phyloP scores from a whole-genome alignment of 2,329 filamentous ascomycete genomes.

The Metarhizium sp. region DNA sequence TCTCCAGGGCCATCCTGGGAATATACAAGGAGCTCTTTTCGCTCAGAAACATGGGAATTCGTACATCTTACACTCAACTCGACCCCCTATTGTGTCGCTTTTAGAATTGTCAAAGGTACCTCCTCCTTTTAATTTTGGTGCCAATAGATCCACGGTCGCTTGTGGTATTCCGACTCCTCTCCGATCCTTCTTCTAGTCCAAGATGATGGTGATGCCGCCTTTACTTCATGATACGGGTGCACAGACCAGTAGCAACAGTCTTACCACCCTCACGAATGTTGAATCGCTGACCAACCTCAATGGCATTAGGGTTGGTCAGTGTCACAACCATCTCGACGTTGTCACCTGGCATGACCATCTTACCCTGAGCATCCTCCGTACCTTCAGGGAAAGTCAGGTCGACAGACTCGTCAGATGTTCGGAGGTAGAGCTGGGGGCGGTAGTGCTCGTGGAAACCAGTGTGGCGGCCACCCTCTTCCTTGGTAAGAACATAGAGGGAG shows the following conservation, averaged over 20 bases:
- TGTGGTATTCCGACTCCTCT: not conserved
- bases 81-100: conserved; percentile 6
- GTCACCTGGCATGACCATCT: conserved; percentile 96
- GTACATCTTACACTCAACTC: conserved; percentile 6
- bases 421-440: conserved; percentile 90
- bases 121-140: not conserved
- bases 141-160: not conserved
- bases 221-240: conserved; percentile 63
- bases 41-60: conserved; percentile 18
- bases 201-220: not conserved
- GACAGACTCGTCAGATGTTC: conserved; percentile 76
- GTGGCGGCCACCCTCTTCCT: conserved; percentile 97
- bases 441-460: conserved; percentile 95
- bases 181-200: not conserved
- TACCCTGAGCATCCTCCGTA: conserved; percentile 58
- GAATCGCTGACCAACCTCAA: conserved; percentile 91
- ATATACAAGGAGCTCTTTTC: conserved; percentile 27
- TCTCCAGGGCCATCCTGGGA: conserved; percentile 23
- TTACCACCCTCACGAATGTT: conserved; percentile 96
- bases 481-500: conserved; percentile 93
- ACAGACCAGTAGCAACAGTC: conserved; percentile 74
- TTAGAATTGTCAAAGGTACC: conserved; percentile 1
- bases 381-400: conserved; percentile 81
- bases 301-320: conserved; percentile 74
- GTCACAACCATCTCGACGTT: conserved; percentile 95